phyloP scores from a whole-genome alignment of 129 eudicot genomes.

The Oenanthe sinensis region DNA sequence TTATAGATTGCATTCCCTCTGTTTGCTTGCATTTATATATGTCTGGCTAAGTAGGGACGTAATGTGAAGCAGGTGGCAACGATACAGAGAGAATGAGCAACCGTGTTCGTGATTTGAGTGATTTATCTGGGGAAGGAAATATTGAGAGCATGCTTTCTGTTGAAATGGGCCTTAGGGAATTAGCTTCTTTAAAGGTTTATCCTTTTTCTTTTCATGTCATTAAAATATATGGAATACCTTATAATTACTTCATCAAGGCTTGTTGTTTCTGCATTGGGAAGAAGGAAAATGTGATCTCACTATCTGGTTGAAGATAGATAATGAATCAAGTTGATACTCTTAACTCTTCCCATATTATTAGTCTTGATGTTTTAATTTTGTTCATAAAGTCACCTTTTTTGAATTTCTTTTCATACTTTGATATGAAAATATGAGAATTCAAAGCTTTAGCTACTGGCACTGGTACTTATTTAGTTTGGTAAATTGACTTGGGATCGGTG shows the following conservation, averaged over 20 bases:
- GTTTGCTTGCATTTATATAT: constrained; percentile 8
- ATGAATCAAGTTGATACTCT: not conserved
- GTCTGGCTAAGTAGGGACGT: constrained; percentile 7
- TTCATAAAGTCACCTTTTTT: not conserved
- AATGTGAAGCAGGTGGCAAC: constrained; percentile 47
- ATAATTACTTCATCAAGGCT: not conserved
- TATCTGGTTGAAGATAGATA: not conserved
- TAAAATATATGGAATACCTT: not conserved
- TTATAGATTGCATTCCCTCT: not conserved
- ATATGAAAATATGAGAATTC: not conserved
- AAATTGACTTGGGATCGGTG: not conserved
- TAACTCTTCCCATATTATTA: not conserved
- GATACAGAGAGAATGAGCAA: constrained; percentile 60
- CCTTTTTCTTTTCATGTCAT: not conserved
- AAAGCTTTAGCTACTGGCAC: not conserved
- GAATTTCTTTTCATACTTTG: not conserved
- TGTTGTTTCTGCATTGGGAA: not conserved
- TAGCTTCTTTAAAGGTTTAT: constrained; percentile 81
- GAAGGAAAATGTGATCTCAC: not conserved
- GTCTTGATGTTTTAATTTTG: not conserved
- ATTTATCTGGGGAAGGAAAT: constrained; percentile 90
- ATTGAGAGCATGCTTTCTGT: constrained; percentile 99
- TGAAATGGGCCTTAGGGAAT: constrained; percentile 94
- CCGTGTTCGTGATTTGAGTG: constrained; percentile 64
- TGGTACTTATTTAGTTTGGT: not conserved